Evolutionary conservation across 1,284 basidiomycete species (phyloP).

Genomic region (Sporisorium graminicola): DNA sequence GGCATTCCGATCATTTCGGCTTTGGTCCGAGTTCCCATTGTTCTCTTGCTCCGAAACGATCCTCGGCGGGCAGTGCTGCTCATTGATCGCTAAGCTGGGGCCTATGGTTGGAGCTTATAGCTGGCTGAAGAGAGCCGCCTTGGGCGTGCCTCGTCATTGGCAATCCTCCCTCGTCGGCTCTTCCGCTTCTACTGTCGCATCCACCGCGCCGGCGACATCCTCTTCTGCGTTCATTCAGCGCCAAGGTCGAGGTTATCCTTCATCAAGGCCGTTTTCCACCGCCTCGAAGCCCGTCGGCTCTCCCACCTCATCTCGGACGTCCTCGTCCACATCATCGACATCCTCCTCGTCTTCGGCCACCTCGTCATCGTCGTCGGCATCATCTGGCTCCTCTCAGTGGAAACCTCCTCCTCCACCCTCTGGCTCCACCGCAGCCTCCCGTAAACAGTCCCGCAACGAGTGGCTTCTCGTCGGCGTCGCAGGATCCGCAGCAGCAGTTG

Average conservation of each 20-base stretch:
- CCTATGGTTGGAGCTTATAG: conserved; percentile 36
- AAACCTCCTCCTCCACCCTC: conserved; percentile 46
- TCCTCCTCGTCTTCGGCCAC: conserved; percentile 31
- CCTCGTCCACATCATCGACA: conserved; percentile 15
- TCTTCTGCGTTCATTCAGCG: conserved; percentile 10
- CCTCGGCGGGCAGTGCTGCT: neutral
- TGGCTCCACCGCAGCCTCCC: conserved; percentile 45
- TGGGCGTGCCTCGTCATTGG: conserved; percentile 34
- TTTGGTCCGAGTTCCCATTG: conserved; percentile 3
- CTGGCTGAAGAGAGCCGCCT: conserved; percentile 29
- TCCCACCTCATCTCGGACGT: conserved; percentile 19
- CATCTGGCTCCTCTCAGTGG: conserved; percentile 36
- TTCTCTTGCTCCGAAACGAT: neutral
- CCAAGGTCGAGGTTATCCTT: too few relatives aligned
- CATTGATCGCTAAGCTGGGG: neutral
- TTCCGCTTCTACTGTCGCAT: conserved; percentile 7
- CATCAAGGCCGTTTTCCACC: conserved; percentile 19
- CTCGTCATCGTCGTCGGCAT: conserved; percentile 21
- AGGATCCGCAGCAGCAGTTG: conserved; percentile 64
- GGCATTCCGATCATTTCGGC: neutral
- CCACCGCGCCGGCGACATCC: conserved; percentile 3
- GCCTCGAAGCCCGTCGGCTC: conserved; percentile 12
- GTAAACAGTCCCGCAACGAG: conserved; percentile 61
- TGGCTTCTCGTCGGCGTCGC: conserved; percentile 67
- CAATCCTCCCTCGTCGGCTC: conserved; percentile 12